Percentiles rank a stretch among this genome's conserved stretches.
phyloP scores from a whole-genome alignment of 106 monocot genomes.

The Dendrobium huoshanense region DNA sequence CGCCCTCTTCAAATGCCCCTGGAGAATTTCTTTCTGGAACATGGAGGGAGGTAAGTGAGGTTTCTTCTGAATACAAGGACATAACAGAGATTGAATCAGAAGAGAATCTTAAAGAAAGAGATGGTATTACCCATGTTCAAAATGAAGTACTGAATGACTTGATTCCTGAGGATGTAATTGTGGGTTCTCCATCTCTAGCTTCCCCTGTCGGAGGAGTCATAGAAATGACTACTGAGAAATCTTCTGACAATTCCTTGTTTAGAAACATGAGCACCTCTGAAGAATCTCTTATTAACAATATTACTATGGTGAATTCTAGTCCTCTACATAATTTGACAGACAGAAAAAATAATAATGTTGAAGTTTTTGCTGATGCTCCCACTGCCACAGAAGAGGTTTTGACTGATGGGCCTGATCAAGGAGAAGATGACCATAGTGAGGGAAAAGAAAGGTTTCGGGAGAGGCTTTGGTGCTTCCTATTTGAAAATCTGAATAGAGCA shows the following conservation, averaged over 20 bases:
- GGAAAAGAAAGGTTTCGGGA: conserved; percentile 97
- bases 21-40: conserved; percentile 18
- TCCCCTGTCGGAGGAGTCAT: conserved; percentile 11
- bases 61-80: conserved; percentile 19
- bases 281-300: conserved; percentile 8
- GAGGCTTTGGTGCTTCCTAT: conserved; percentile 97
- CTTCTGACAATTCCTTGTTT: conserved; percentile 12
- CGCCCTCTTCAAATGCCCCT: conserved; percentile 13
- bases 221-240: background rate
- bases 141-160: conserved; percentile 14
- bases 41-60: conserved; percentile 28
- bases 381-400: conserved; percentile 14
- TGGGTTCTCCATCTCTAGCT: background rate
- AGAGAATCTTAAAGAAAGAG: conserved; percentile 12
- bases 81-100: conserved; percentile 5
- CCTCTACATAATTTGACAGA: conserved; percentile 9
- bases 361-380: conserved; percentile 14
- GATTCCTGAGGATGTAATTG: conserved; percentile 4
- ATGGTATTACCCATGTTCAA: background rate
- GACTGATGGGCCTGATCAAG: conserved; percentile 20
- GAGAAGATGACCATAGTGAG: conserved; percentile 48
- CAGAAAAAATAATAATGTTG: background rate
- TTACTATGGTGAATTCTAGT: background rate
- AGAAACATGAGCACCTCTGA: conserved; percentile 13
- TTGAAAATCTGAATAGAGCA: conserved; percentile 94